Base-by-base conservation (phyloP, 192 early-diverging fungal genomes). In the Coemansia sp. region DNA sequence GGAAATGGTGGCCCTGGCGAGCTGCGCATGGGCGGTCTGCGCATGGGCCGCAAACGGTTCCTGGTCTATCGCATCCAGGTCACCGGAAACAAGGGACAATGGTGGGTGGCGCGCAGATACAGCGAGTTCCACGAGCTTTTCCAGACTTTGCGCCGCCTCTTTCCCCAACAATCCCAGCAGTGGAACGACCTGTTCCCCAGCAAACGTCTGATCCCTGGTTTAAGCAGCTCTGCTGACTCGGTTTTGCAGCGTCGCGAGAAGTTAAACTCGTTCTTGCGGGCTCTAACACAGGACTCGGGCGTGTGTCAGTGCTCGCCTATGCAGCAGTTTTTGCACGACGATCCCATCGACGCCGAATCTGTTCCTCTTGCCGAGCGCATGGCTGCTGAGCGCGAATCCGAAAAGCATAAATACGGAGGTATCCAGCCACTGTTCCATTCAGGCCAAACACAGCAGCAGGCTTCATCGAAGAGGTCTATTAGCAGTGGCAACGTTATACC, bases 1-100 rank as follows among this genome's bases (percentile, higher is more conserved):
- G 57, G 66, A 28, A 20, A 45, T 14, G 63, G 59, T 5, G 66
- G 66, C 8, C 8, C 57, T 6, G 68, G 68, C 14, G 79, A 76
- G 61, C 60, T 68, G 52, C 79, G 79, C n/a, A 68, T 82, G 53
- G 72, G 72, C 54, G 75, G 80, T 5, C 72, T 78, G 20, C 75
- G 80, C 38, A 78, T 78, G 75, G 80, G 75, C 18, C 80, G 80
- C 66, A 78, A 74, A 64, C 72, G 72, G 18, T 78, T 70, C 64
- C 72, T 83, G 12, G 72, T 77, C 20, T 83, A 83, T 59, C 75
- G 80, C 9, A 72, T 83, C 52, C 80, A 74, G 34, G 75, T 83
- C 17, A 69, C 75, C 9, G 75, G 80, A 14, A 72, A 45, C 43
- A 68, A 64, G 11, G 69, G 68, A n/a, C 80, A 78, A 59, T 81